Evolutionary conservation across 2,329 filamentous ascomycete species (phyloP).

Genomic region (Periconia digitata): DNA sequence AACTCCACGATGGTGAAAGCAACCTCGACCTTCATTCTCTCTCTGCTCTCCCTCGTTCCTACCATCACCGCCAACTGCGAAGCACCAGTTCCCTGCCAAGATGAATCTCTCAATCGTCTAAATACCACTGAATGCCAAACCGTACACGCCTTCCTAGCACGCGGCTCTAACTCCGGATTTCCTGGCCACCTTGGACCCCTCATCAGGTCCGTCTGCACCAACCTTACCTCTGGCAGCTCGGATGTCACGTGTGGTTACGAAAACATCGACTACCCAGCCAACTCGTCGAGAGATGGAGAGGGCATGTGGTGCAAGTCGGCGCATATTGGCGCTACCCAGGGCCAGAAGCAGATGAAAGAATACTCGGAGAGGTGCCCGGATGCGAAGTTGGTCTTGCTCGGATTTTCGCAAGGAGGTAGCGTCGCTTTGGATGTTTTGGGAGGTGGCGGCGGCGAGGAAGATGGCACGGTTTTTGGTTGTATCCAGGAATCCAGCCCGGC

Average conservation of each 20-base stretch:
- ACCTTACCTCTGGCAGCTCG: conserved; percentile 19
- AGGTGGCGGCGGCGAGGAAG: conserved; percentile 24
- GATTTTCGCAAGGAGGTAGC: conserved; percentile 27
- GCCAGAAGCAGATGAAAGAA: conserved; percentile 26
- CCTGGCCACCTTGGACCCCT: conserved; percentile 30
- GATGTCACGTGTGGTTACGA: conserved; percentile 20
- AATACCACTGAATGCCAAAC: conserved; percentile 23
- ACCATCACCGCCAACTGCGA: conserved; percentile 11
- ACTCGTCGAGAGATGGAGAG: conserved; percentile 25
- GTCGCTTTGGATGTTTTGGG: conserved; percentile 31
- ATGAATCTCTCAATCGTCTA: conserved; percentile 24
- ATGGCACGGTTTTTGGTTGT: conserved; percentile 26
- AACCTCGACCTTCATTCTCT: not conserved
- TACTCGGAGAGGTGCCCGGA: conserved; percentile 29
- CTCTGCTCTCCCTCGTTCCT: not conserved
- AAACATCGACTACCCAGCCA: conserved; percentile 30
- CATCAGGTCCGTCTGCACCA: conserved; percentile 21
- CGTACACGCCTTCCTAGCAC: conserved; percentile 29
- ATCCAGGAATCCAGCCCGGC: conserved; percentile 22
- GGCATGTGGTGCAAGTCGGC: conserved; percentile 31
- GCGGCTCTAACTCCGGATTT: conserved; percentile 32
- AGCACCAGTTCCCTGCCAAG: conserved; percentile 20
- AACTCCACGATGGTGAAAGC: not conserved
- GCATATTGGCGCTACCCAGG: conserved; percentile 20
- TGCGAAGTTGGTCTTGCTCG: conserved; percentile 29